Percentiles rank a stretch among this genome's conserved stretches.
phyloP scores from a whole-genome alignment of 768 basidiomycete species.

The Cubamyces lactineus region DNA sequence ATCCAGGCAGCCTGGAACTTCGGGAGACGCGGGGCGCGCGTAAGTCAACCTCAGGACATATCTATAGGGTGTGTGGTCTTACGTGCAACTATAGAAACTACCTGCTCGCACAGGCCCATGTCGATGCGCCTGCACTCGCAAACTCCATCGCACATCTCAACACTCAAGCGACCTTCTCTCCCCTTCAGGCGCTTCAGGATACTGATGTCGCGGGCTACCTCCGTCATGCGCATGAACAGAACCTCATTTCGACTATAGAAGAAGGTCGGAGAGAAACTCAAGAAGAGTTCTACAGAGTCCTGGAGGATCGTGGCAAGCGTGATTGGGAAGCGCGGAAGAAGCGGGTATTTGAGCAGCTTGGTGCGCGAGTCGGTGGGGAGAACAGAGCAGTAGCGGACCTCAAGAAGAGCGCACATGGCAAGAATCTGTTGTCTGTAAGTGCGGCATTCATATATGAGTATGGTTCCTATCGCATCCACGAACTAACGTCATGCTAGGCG shows the following conservation, averaged over 20 bases:
- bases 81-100: constrained; percentile 62
- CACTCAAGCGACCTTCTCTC: constrained; percentile 80
- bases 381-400: constrained; percentile 58
- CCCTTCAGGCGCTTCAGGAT: constrained; percentile 91
- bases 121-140: constrained; percentile 88
- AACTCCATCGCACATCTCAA: constrained; percentile 84
- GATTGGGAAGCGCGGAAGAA: constrained; percentile 94
- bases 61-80: neutral
- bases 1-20: constrained; percentile 64
- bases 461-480: neutral
- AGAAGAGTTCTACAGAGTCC: constrained; percentile 78
- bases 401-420: constrained; percentile 65
- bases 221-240: constrained; percentile 93
- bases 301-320: constrained; percentile 72
- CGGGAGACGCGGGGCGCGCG: constrained; percentile 76
- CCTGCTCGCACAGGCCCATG: constrained; percentile 89
- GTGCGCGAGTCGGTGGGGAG: constrained; percentile 63
- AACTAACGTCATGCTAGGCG: constrained; percentile 34
- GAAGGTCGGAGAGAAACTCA: constrained; percentile 86
- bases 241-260: constrained; percentile 91
- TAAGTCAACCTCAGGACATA: constrained; percentile 39
- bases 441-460: neutral
- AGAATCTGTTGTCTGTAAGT: constrained; percentile 56
- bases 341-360: constrained; percentile 87
- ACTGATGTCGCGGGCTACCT: constrained; percentile 94